A percentile compares a stretch with the other conserved stretches of the same genome.
Conservation (phyloP, 805 yeast genomes). For the Cyberlindnera saturnus region DNA sequence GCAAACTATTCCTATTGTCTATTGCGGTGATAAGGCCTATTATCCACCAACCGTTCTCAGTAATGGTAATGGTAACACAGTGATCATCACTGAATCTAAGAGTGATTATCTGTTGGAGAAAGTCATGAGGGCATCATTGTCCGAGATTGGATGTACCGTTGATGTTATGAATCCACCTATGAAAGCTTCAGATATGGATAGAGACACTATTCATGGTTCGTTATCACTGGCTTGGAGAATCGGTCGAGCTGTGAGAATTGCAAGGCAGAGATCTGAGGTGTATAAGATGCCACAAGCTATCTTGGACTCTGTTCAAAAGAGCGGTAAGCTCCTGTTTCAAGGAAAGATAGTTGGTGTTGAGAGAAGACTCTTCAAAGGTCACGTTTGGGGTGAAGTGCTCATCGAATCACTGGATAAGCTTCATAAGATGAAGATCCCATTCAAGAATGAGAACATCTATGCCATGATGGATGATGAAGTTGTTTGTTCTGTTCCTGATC, state of each 20-base stretch:
- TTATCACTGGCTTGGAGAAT: slow-evolving; percentile 41
- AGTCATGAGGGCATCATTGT: slow-evolving; percentile 34
- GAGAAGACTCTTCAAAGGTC: slow-evolving; percentile 35
- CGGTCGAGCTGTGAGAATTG: slow-evolving; percentile 35
- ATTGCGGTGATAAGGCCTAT: slow-evolving; percentile 17
- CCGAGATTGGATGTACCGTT: slow-evolving; percentile 38
- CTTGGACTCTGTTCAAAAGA: slow-evolving; percentile 32
- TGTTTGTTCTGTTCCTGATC: slow-evolving; percentile 41
- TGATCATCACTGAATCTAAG: slow-evolving; percentile 28
- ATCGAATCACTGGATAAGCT: slow-evolving; percentile 22
- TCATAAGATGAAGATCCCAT: slow-evolving; percentile 31
- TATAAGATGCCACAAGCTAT: slow-evolving; percentile 30
- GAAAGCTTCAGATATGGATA: slow-evolving; percentile 24
- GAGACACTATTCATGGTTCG: slow-evolving; percentile 26
- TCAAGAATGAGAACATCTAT: slow-evolving; percentile 41
- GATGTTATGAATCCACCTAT: slow-evolving; percentile 27
- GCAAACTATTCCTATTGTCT: slow-evolving; percentile 27
- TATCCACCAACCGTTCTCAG: slow-evolving; percentile 25
- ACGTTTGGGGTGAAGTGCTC: slow-evolving; percentile 38
- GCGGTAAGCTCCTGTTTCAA: slow-evolving; percentile 30
- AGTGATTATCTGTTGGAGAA: slow-evolving; percentile 31
- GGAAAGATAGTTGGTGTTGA: slow-evolving; percentile 42
- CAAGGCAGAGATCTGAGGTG: slow-evolving; percentile 32
- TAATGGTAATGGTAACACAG: slow-evolving; percentile 38
- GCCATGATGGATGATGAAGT: slow-evolving; percentile 26